A percentile compares a stretch with the other conserved stretches of the same genome.
Evolutionary conservation across 192 early-diverging fungal genomes (phyloP).

Genomic region (Entomortierella beljakovae): DNA sequence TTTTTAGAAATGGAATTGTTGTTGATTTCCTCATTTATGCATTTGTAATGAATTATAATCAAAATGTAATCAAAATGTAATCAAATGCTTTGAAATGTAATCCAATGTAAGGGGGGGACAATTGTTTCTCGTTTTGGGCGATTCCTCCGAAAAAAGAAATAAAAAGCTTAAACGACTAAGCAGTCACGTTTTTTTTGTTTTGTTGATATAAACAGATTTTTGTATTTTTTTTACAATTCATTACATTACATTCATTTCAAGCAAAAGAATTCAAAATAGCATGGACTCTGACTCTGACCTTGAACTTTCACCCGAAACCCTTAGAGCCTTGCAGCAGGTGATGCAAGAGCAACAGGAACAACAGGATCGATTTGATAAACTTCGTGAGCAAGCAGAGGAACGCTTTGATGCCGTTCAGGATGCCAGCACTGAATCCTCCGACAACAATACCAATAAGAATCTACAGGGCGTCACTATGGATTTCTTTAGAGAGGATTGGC

Average conservation of each 20-base stretch:
- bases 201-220: no score
- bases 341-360: slow-evolving; percentile 73
- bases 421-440: slow-evolving; percentile 19
- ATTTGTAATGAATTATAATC: no score
- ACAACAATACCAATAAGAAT: slow-evolving; percentile 27
- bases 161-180: no score
- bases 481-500: slow-evolving; percentile 85
- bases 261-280: background rate
- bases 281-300: slow-evolving; percentile 28
- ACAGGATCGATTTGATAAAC: slow-evolving; percentile 70
- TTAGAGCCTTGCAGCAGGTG: slow-evolving; percentile 71
- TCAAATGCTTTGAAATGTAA: no score
- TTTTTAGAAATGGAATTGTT: background rate
- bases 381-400: slow-evolving; percentile 64
- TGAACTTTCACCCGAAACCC: slow-evolving; percentile 62
- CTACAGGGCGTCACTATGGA: slow-evolving; percentile 64
- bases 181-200: no score
- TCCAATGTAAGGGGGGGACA: no score
- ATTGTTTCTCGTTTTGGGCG: no score
- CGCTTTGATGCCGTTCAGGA: slow-evolving; percentile 58
- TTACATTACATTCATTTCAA: background rate
- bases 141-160: no score
- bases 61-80: no score
- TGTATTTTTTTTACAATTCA: background rate
- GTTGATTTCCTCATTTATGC: no score